Base-by-base conservation (phyloP, 768 basidiomycete species). In the Mycena indigotica region DNA sequence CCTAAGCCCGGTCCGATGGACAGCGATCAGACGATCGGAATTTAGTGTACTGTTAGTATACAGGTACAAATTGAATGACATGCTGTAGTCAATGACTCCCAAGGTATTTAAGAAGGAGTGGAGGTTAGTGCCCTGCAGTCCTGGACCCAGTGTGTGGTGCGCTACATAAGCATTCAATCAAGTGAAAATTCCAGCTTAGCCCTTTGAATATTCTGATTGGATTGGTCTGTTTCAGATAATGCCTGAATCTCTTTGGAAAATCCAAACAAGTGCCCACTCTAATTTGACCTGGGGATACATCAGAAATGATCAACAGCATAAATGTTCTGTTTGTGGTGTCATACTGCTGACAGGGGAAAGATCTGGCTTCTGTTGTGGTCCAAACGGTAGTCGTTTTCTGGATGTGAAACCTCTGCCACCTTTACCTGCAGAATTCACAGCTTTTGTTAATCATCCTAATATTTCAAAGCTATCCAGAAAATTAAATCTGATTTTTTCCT, bases 301-400 rank as follows among this genome's bases (percentile, higher is more conserved):
- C 16, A 40, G 52, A 19, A 39, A 41, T 5, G 3, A 16, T 32
- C 24, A 19, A 4, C 4, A 2, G n/a, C 66, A 65, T 53, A 3
- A 53, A 17, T 73, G 72, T 44, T 61, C 48, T 0, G 41, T 26
- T 4, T 72, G 72, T 48, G 15, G 52, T 16, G 50, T 73, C 23
- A 0, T 53, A 3, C 59, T 74, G 1, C 61, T 75, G 1, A 72
- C 72, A 1, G 72, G 71, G 12, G 71, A 74, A 48, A 35, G 19
- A 0, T 25, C 66, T 2, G 73, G 72, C 0, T 74, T 73, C 46
- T 74, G 73, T 45, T 74, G 71, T 61, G 70, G 73, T 3, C 64
- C 62, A 0, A 55, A 64, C 8, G 72, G 72, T 0, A 54, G 52
- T 4, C 55, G 57, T 5, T 55, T 65, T 5, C 0, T 52, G 13